Percentiles rank a stretch among this genome's conserved stretches.
Conservation (phyloP, 164 flowering plant species). For the Sedum album region DNA sequence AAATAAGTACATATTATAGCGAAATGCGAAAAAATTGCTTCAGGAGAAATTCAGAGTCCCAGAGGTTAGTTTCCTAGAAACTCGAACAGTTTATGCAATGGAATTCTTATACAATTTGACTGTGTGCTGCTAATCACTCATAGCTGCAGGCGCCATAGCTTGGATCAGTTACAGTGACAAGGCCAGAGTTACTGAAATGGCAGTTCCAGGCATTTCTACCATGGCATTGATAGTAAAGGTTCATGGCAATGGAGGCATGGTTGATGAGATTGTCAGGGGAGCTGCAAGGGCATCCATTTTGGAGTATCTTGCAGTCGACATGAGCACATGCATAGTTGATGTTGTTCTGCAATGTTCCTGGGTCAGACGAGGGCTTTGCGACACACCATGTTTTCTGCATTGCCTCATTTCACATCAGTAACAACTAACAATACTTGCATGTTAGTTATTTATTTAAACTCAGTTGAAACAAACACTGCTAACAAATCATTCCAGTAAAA, state of each 20-base stretch:
- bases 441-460: too few relatives aligned
- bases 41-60: too few relatives aligned
- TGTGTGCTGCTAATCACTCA: neutral
- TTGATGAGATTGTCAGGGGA: constrained; percentile 51
- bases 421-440: too few relatives aligned
- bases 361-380: constrained; percentile 73
- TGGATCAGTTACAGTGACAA: constrained; percentile 56
- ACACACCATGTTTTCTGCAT: constrained; percentile 83
- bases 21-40: too few relatives aligned
- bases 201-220: constrained; percentile 74
- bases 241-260: constrained; percentile 89
- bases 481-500: too few relatives aligned
- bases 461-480: too few relatives aligned
- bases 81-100: neutral
- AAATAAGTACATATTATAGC: too few relatives aligned
- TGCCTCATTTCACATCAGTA: neutral
- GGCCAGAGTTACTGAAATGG: constrained; percentile 50
- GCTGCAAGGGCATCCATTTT: constrained; percentile 45
- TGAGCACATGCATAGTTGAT: constrained; percentile 56
- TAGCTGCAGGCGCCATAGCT: constrained; percentile 19
- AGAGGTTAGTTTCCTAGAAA: too few relatives aligned
- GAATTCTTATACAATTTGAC: neutral
- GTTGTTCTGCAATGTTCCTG: constrained; percentile 32
- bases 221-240: constrained; percentile 57
- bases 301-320: constrained; percentile 50